These are phyloP conservation scores for Edaphochlamys debaryana DNA, from an alignment of 139 green algal genomes.

Conservation along the genomic window DNA sequence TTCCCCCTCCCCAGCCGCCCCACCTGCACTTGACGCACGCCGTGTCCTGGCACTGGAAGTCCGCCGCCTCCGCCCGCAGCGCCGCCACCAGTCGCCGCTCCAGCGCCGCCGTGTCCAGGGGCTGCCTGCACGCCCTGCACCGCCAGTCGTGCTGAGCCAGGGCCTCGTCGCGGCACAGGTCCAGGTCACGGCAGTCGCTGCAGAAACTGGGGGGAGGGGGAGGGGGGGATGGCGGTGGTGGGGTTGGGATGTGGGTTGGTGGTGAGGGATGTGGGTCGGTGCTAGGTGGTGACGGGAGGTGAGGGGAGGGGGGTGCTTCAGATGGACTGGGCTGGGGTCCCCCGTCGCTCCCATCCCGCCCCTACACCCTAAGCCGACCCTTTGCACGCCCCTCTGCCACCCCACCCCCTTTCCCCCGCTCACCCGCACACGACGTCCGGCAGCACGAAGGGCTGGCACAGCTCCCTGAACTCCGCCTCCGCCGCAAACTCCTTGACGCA, in stretches of 20 bases:
- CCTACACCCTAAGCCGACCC: too few species aligned
- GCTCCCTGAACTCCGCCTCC: conserved; percentile 80
- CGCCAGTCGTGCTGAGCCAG: conserved; percentile 50
- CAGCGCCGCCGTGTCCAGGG: conserved; percentile 73
- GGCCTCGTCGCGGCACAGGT: conserved; percentile 86
- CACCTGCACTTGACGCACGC: conserved; percentile 80
- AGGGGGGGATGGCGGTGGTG: not conserved
- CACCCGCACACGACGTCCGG: conserved; percentile 87
- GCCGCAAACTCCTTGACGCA: conserved; percentile 86
- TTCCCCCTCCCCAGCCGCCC: conserved; percentile 23
- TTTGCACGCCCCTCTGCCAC: too few species aligned
- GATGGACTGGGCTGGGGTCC: too few species aligned
- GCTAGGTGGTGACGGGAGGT: too few species aligned
- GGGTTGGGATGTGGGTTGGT: not conserved
- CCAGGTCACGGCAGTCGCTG: conserved; percentile 92
- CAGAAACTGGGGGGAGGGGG: conserved; percentile 65
- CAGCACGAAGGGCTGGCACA: conserved; percentile 86
- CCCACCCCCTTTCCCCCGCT: too few species aligned
- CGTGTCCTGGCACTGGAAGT: conserved; percentile 92
- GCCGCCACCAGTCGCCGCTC: conserved; percentile 72
- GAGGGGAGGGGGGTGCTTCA: too few species aligned
- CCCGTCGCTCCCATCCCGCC: too few species aligned
- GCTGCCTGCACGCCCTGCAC: conserved; percentile 64
- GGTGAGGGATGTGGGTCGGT: not conserved
- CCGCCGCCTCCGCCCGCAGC: conserved; percentile 60